A percentile compares a stretch with the other conserved stretches of the same genome.
These are phyloP conservation scores for Pogostemon cablin DNA, from an alignment of 257 asterid genomes.

Conservation along the genomic window DNA sequence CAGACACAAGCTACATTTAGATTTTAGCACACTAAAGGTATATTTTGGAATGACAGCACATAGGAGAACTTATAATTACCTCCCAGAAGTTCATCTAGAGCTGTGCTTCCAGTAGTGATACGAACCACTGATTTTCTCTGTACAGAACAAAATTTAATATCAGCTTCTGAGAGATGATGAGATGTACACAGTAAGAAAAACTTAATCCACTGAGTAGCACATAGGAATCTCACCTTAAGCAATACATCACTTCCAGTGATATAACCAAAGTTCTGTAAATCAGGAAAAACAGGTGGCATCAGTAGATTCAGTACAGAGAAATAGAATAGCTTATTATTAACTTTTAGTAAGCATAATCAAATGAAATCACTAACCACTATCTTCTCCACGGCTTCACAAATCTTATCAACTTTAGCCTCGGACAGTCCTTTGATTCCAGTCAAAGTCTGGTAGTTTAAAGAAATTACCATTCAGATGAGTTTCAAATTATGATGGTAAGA, in stretches of 20 bases:
- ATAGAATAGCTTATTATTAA: constrained; percentile 15
- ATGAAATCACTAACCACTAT: constrained; percentile 71
- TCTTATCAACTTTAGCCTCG: constrained; percentile 98
- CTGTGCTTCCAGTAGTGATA: constrained; percentile 94
- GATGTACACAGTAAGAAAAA: constrained; percentile 2
- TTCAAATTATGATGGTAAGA: constrained; percentile 8
- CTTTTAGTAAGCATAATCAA: constrained; percentile 1
- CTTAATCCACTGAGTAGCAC: constrained; percentile 10
- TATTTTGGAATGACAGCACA: constrained; percentile 26
- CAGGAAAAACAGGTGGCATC: constrained; percentile 24
- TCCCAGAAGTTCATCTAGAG: constrained; percentile 95
- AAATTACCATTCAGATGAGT: constrained; percentile 16
- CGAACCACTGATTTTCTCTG: constrained; percentile 87
- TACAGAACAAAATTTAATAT: constrained; percentile 26
- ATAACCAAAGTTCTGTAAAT: constrained; percentile 79
- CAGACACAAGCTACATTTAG: constrained; percentile 17
- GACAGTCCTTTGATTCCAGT: constrained; percentile 98
- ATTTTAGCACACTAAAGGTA: not conserved
- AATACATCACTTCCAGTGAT: constrained; percentile 98
- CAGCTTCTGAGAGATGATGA: constrained; percentile 24
- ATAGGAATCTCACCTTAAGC: constrained; percentile 64
- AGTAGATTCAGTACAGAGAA: constrained; percentile 24
- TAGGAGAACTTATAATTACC: constrained; percentile 46
- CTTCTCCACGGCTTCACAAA: constrained; percentile 98
- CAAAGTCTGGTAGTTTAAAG: constrained; percentile 54